phyloP scores from a whole-genome alignment of 176 grass and related monocot genomes.

The Oryza glumipatula region DNA sequence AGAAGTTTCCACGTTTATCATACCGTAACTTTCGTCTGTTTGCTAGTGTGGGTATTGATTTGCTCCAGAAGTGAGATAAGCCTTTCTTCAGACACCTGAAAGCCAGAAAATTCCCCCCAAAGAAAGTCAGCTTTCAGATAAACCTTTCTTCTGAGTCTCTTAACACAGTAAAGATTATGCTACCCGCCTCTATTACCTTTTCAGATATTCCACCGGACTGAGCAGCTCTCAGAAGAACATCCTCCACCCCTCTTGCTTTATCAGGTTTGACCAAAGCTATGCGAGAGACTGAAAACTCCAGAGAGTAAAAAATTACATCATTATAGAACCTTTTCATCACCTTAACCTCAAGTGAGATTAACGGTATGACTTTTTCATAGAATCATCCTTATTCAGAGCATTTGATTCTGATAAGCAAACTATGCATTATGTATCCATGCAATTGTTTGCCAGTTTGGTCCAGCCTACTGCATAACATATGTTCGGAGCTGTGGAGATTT shows the following conservation, averaged over 20 bases:
- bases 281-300: conserved; percentile 28
- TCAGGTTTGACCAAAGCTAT: conserved; percentile 83
- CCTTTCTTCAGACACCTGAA: conserved; percentile 80
- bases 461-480: background rate
- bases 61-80: conserved; percentile 85
- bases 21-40: conserved; percentile 89
- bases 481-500: too few species aligned
- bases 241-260: conserved; percentile 96
- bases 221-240: conserved; percentile 84
- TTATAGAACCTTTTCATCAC: background rate
- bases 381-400: background rate
- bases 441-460: background rate
- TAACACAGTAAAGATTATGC: background rate
- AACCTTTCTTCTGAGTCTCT: background rate
- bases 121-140: background rate
- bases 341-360: background rate
- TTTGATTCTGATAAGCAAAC: background rate
- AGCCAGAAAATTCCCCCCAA: conserved; percentile 14
- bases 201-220: conserved; percentile 91
- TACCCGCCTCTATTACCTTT: conserved; percentile 54
- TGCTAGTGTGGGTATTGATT: conserved; percentile 79
- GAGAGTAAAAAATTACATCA: conserved; percentile 17
- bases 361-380: background rate
- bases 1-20: conserved; percentile 31
- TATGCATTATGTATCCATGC: background rate